Conservation (phyloP, 176 grass and related monocot species). For the Zizania latifolia region DNA sequence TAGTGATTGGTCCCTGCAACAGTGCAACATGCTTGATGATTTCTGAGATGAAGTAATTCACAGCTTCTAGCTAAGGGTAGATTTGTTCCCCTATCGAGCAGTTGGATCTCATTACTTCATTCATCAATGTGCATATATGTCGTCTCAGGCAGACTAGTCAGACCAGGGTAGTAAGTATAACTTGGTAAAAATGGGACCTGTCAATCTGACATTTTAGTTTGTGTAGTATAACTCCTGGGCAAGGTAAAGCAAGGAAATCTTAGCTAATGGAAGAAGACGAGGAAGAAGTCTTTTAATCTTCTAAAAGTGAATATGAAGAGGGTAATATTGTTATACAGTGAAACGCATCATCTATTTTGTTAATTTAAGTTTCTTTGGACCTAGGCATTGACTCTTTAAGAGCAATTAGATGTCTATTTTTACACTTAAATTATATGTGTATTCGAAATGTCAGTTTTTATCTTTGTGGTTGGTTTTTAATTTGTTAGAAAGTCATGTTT, state of each 20-base stretch:
- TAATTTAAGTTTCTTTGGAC: no score
- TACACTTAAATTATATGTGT: no score
- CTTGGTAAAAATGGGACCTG: constrained; percentile 20
- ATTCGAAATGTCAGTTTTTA: no score
- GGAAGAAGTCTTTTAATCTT: no score
- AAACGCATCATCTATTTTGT: no score
- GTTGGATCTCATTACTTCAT: constrained; percentile 35
- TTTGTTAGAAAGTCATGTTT: no score
- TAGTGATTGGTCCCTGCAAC: constrained; percentile 37
- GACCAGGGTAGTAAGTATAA: constrained; percentile 17
- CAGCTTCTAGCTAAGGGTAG: constrained; percentile 17
- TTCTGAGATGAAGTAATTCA: constrained; percentile 32
- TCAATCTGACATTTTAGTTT: background rate
- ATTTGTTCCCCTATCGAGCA: constrained; percentile 34
- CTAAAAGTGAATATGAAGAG: no score
- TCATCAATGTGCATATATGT: constrained; percentile 10
- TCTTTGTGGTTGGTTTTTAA: no score
- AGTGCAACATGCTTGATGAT: constrained; percentile 33
- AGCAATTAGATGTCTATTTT: no score
- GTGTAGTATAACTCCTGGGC: background rate
- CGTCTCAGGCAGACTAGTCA: background rate
- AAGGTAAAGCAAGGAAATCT: background rate
- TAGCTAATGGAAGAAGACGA: background rate
- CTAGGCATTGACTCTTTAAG: no score
- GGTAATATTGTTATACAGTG: no score